Percentiles rank a stretch among this genome's conserved stretches.
These are phyloP conservation scores for Inonotus obliquus DNA, from an alignment of 1,284 basidiomycete genomes.

Conservation along the genomic window DNA sequence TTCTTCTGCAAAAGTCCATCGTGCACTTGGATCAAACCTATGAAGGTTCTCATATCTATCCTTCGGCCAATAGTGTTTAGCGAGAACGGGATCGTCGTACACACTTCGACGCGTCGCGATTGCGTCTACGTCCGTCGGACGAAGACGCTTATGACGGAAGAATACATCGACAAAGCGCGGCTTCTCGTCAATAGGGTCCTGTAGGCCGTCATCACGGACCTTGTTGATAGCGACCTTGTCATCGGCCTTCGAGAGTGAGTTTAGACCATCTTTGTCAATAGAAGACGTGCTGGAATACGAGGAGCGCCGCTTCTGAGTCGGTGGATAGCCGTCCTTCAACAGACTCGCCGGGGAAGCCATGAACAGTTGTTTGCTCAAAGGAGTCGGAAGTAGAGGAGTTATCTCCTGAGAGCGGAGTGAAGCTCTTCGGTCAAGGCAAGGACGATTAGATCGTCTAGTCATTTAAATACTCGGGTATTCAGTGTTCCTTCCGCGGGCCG, in stretches of 20 bases:
- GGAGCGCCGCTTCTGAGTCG: neutral
- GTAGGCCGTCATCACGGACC: conserved; percentile 8
- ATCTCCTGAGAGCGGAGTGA: neutral
- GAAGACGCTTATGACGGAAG: conserved; percentile 19
- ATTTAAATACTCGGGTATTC: neutral
- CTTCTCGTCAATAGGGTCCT: conserved; percentile 19
- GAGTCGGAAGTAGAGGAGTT: neutral
- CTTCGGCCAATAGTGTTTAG: conserved; percentile 53
- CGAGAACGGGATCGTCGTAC: conserved; percentile 50
- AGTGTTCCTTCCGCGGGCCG: neutral
- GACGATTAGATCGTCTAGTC: neutral
- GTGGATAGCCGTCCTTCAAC: neutral
- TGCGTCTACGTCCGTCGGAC: conserved; percentile 34
- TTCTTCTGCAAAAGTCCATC: conserved; percentile 71
- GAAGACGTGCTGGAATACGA: neutral
- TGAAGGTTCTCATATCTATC: conserved; percentile 58
- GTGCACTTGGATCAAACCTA: conserved; percentile 58
- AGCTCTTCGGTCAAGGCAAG: neutral
- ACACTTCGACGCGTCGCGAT: conserved; percentile 53
- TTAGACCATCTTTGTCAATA: neutral
- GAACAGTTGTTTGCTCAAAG: neutral
- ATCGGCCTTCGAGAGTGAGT: no score
- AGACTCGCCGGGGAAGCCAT: neutral
- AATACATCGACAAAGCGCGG: conserved; percentile 20
- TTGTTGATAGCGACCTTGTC: neutral